A percentile compares a stretch with the other conserved stretches of the same genome.
These are phyloP conservation scores for Cercospora zeae-maydis DNA, from an alignment of 2,329 filamentous ascomycete species.

Conservation along the genomic window DNA sequence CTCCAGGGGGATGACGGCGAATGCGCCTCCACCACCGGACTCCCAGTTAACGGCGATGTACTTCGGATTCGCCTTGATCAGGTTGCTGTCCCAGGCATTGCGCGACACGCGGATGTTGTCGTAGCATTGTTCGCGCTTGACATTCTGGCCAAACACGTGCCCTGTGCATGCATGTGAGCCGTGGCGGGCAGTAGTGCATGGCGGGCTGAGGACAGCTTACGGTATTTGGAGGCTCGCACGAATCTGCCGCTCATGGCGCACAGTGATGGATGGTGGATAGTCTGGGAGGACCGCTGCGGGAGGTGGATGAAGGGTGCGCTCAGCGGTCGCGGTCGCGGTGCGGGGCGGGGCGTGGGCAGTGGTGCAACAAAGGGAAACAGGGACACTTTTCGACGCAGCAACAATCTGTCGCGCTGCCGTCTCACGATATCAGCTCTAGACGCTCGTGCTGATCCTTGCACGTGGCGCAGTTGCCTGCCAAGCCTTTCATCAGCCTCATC, in stretches of 20 bases:
- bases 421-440: not conserved
- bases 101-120: slow-evolving; percentile 95
- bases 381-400: not conserved
- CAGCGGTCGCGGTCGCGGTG: not conserved
- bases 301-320: not conserved
- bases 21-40: slow-evolving; percentile 88
- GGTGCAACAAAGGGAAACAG: not conserved
- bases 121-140: slow-evolving; percentile 96
- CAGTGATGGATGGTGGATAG: not conserved
- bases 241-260: slow-evolving; percentile 64
- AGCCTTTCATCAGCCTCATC: not conserved
- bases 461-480: not conserved
- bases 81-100: slow-evolving; percentile 99
- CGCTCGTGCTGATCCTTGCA: not conserved
- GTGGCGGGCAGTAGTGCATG: not conserved
- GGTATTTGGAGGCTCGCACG: slow-evolving; percentile 70
- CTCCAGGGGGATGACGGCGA: slow-evolving; percentile 87
- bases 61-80: slow-evolving; percentile 95
- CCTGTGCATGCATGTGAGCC: slow-evolving; percentile 52
- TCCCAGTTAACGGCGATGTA: slow-evolving; percentile 99
- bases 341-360: not conserved
- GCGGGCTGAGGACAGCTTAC: slow-evolving; percentile 45
- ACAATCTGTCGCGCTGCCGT: not conserved
- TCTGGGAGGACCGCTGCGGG: not conserved
- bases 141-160: slow-evolving; percentile 96